Base-by-base conservation (phyloP, 371 early-diverging fungal genomes). In the Chytridiales sp. region DNA sequence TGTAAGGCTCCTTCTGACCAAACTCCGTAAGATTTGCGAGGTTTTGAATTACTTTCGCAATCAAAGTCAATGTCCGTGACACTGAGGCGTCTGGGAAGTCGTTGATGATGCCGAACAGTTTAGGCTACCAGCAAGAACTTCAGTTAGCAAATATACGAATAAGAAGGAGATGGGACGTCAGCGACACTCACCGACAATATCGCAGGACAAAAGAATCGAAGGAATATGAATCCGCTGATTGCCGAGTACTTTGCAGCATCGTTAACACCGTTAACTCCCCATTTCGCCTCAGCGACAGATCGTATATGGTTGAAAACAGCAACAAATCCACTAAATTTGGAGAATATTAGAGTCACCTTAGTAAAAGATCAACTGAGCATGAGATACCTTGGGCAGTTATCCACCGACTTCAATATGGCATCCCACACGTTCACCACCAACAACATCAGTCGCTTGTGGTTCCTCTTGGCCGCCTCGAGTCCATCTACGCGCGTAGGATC, bases 201-300 rank as follows among this genome's bases (percentile, higher is more conserved):
- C 0, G 93, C 91, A 0, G 93, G 91, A 55, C 91, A 90, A 53
- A 93, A 83, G 56, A 91, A 77, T 19, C 93, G 76, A 32, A 93
- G 63, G 66, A 93, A 93, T 4, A 93, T 67, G 70, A 93, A 90
- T 0, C 89, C 89, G 61, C 89, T 64, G 47, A 78, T 64, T 5
- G 72, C 72, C 8, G 71, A 47, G 52, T 75, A 72, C 36, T 59
- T 63, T 42, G 49, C 58, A 29, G 22, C 30, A 39, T 60, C 48
- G 32, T 32, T 36, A 35, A 40, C 34, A 38, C 39, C 2, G 38
- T 43, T 54, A 3, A 57, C 64, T 19, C 50, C 50, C 62, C 64
- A 76, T 34, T 62, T 57, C 42, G 46, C 24, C 2, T 4, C n/a
- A 30, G 68, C 66, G 15, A 17, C 19, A 21, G 27, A 17, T 17